Percentiles rank a stretch among this genome's conserved stretches.
These are phyloP conservation scores for Annulohypoxylon moriforme DNA, from an alignment of 495 filamentous ascomycete species.

Conservation along the genomic window DNA sequence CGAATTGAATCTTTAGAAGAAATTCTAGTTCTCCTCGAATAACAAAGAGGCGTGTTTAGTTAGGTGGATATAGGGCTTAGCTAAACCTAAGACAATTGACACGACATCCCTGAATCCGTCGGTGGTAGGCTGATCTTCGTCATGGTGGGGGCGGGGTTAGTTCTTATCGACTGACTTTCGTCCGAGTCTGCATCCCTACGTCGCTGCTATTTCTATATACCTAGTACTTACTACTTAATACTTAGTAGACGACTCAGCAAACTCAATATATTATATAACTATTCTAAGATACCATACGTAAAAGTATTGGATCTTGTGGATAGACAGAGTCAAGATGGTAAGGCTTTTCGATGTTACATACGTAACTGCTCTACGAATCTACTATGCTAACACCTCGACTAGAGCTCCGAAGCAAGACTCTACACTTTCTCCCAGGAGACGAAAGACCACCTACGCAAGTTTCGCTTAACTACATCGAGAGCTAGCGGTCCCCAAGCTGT, in stretches of 20 bases:
- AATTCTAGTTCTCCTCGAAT: not conserved
- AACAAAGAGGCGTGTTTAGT: not conserved
- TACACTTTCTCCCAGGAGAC: constrained; percentile 94
- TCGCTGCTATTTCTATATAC: constrained; percentile 4
- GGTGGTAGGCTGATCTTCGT: constrained; percentile 22
- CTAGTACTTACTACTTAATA: not conserved
- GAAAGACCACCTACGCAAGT: constrained; percentile 87
- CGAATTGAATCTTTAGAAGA: not conserved
- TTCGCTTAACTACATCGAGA: constrained; percentile 88
- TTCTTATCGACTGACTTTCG: constrained; percentile 31
- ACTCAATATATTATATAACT: not conserved
- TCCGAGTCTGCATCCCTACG: not conserved
- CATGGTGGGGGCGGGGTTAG: constrained; percentile 39
- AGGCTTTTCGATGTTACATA: not conserved
- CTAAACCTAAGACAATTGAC: constrained; percentile 10
- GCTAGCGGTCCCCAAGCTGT: constrained; percentile 89
- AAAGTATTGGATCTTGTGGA: not conserved
- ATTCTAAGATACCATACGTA: not conserved
- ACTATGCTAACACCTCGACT: constrained; percentile 10
- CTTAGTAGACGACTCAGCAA: not conserved
- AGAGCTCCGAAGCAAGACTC: constrained; percentile 86
- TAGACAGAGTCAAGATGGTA: constrained; percentile 22
- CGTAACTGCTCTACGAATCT: not conserved
- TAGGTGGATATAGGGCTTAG: constrained; percentile 14
- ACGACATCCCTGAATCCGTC: not conserved